Evolutionary conservation across 306 rosid genomes (phyloP).

Genomic region (Dicorynia guianensis): DNA sequence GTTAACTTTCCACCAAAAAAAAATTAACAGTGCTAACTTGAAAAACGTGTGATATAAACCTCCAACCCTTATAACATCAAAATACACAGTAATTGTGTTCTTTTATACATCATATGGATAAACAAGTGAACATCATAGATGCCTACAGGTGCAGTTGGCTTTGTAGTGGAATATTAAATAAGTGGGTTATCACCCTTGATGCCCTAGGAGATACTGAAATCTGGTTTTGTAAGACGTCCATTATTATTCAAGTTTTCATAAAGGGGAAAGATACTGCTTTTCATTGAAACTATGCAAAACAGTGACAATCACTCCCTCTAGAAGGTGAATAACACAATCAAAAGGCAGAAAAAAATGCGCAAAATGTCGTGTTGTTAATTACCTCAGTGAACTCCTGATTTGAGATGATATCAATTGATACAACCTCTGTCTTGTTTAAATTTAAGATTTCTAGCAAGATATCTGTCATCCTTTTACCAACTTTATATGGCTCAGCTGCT

Average conservation of each 20-base stretch:
- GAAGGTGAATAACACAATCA: conserved; percentile 17
- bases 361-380: conserved; percentile 41
- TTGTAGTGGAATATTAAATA: background rate
- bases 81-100: background rate
- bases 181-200: conserved; percentile 23
- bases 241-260: conserved; percentile 25
- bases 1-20: no score
- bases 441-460: conserved; percentile 89
- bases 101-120: conserved; percentile 31
- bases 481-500: conserved; percentile 95
- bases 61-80: conserved; percentile 19
- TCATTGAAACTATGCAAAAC: background rate
- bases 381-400: conserved; percentile 99
- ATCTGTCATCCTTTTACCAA: conserved; percentile 91
- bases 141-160: conserved; percentile 22
- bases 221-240: conserved; percentile 7
- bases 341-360: background rate
- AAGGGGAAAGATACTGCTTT: conserved; percentile 22
- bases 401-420: conserved; percentile 92
- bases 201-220: conserved; percentile 26
- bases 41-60: conserved; percentile 3
- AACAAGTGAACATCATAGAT: conserved; percentile 4
- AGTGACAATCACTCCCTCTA: background rate
- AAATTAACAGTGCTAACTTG: conserved; percentile 10
- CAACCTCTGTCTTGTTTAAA: conserved; percentile 94